Percentiles rank a stretch among this genome's conserved stretches.
phyloP scores from a whole-genome alignment of 164 flowering plant species.

The Akebia trifoliata region DNA sequence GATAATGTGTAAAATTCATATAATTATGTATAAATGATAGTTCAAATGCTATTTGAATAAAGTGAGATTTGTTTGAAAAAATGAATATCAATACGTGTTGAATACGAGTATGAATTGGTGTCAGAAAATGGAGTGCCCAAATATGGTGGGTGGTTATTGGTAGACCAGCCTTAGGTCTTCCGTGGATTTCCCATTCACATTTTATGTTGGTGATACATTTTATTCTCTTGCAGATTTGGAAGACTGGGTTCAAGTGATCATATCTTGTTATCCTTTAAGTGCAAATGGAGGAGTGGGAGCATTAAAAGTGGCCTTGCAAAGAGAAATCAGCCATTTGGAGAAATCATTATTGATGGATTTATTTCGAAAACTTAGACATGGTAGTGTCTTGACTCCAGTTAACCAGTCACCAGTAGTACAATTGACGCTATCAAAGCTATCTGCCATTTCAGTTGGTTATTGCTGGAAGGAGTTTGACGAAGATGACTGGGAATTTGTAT shows the following conservation, averaged over 20 bases:
- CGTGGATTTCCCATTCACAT: not conserved
- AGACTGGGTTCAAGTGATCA: constrained; percentile 68
- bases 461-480: constrained; percentile 78
- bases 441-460: constrained; percentile 62
- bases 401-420: constrained; percentile 44
- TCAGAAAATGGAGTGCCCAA: too few relatives aligned
- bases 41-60: too few relatives aligned
- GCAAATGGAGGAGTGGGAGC: constrained; percentile 29
- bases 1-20: too few relatives aligned
- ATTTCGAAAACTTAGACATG: constrained; percentile 57
- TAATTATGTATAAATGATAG: too few relatives aligned
- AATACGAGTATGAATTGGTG: too few relatives aligned
- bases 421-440: constrained; percentile 51
- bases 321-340: constrained; percentile 46
- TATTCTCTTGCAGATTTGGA: constrained; percentile 51
- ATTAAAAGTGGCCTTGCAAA: constrained; percentile 30
- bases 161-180: too few relatives aligned
- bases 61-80: too few relatives aligned
- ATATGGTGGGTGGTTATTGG: too few relatives aligned
- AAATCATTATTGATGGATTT: constrained; percentile 51
- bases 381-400: constrained; percentile 21
- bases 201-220: not conserved
- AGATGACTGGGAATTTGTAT: constrained; percentile 81
- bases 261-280: constrained; percentile 75
- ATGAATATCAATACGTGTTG: too few relatives aligned